Evolutionary conservation across 1,284 basidiomycete species (phyloP).

Genomic region (Sporisorium exsertum): DNA sequence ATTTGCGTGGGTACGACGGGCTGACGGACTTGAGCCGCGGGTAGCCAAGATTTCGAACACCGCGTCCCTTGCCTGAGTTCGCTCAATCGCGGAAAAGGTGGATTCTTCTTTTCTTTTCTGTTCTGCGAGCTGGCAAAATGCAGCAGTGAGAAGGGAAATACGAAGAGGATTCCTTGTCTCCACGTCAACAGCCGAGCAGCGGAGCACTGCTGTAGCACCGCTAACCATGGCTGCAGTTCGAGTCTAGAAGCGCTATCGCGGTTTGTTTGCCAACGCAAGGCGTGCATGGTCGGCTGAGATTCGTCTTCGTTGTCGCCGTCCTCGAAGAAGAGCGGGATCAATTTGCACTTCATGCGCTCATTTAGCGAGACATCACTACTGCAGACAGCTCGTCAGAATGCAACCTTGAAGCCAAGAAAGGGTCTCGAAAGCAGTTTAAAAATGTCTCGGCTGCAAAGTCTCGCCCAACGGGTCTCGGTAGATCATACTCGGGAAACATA

Average conservation of each 20-base stretch:
- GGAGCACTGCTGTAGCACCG: neutral
- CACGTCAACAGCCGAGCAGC: too few relatives aligned
- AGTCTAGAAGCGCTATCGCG: neutral
- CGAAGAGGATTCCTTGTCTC: too few relatives aligned
- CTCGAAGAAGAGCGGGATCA: neutral
- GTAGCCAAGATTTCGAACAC: neutral
- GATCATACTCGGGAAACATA: neutral
- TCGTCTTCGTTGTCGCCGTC: neutral
- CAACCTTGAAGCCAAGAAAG: neutral
- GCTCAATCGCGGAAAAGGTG: too few relatives aligned
- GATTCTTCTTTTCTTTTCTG: too few relatives aligned
- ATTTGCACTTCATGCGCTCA: too few relatives aligned
- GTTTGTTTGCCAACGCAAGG: neutral
- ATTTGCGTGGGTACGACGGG: neutral
- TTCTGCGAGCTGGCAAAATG: too few relatives aligned
- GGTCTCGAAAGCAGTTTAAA: neutral
- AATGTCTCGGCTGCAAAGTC: neutral
- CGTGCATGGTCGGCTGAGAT: neutral
- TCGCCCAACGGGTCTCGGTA: too few relatives aligned
- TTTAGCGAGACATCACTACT: too few relatives aligned
- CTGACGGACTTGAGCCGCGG: neutral
- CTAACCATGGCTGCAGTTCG: neutral
- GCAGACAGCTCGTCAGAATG: neutral
- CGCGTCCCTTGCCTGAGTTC: neutral
- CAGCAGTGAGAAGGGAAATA: too few relatives aligned